Percentiles rank a stretch among this genome's conserved stretches.
Evolutionary conservation across 805 yeast genomes (phyloP).

Genomic region (Candida sithepensis): DNA sequence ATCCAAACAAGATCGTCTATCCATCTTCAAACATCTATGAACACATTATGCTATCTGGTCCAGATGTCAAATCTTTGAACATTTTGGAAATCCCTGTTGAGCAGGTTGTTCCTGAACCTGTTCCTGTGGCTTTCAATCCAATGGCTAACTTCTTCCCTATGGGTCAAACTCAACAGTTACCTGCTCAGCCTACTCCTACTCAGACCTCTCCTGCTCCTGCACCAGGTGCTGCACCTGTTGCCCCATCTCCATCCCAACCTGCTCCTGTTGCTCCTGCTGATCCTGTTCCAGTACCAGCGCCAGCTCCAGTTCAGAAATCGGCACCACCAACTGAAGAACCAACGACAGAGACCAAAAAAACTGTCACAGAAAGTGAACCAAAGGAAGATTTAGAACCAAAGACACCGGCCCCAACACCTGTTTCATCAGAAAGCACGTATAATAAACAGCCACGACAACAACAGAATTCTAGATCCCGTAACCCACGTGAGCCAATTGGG

Average conservation of each 20-base stretch:
- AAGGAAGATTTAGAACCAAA: neutral
- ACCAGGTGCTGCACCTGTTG: slow-evolving; percentile 11
- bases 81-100: slow-evolving; percentile 73
- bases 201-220: slow-evolving; percentile 16
- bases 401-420: neutral
- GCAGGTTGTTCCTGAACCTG: slow-evolving; percentile 54
- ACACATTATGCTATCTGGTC: slow-evolving; percentile 80
- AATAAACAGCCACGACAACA: neutral
- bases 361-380: neutral
- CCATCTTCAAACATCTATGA: slow-evolving; percentile 65
- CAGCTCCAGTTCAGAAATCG: slow-evolving; percentile 2
- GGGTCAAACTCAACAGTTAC: slow-evolving; percentile 19
- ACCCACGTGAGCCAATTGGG: slow-evolving; percentile 15
- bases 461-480: neutral
- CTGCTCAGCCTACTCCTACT: slow-evolving; percentile 20
- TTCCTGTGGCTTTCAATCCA: slow-evolving; percentile 30
- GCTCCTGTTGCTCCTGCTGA: slow-evolving; percentile 7
- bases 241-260: slow-evolving; percentile 2
- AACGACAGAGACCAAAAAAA: neutral
- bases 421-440: slow-evolving; percentile 1
- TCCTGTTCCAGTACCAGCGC: slow-evolving; percentile 12
- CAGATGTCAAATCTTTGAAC: slow-evolving; percentile 84
- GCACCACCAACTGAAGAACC: slow-evolving; percentile 1
- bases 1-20: slow-evolving; percentile 70
- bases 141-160: slow-evolving; percentile 16